phyloP scores from a whole-genome alignment of 257 asterid species.

The Ajuga chamaepitys region DNA sequence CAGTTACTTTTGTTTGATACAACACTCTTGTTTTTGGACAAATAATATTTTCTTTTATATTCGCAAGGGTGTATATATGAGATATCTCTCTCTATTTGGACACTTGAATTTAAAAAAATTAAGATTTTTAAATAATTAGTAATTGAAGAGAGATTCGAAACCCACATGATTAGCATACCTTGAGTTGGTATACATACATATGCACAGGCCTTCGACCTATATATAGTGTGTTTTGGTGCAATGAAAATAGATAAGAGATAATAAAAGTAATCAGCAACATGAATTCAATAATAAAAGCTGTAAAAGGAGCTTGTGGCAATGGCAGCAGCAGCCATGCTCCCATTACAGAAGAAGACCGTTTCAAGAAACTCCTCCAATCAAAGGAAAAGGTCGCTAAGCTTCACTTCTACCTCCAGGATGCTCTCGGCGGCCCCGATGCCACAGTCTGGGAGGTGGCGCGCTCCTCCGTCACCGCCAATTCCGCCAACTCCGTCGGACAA shows the following conservation, averaged over 20 bases:
- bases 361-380: not conserved
- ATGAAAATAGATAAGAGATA: not conserved
- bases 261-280: not conserved
- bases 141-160: too few species aligned
- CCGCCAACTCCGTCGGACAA: constrained; percentile 19
- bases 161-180: too few species aligned
- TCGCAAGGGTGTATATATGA: too few species aligned
- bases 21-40: too few species aligned
- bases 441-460: constrained; percentile 32
- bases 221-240: not conserved
- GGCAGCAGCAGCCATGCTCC: not conserved
- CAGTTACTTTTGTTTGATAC: too few species aligned
- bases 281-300: not conserved
- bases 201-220: not conserved
- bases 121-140: too few species aligned
- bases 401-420: constrained; percentile 28
- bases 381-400: constrained; percentile 16
- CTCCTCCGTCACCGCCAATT: constrained; percentile 3
- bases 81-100: too few species aligned
- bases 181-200: too few species aligned
- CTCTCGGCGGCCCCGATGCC: constrained; percentile 15
- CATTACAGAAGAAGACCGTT: not conserved
- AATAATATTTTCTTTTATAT: too few species aligned
- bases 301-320: not conserved
- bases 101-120: too few species aligned